Base-by-base conservation (phyloP, 768 basidiomycete genomes). In the Phaffia australis region DNA sequence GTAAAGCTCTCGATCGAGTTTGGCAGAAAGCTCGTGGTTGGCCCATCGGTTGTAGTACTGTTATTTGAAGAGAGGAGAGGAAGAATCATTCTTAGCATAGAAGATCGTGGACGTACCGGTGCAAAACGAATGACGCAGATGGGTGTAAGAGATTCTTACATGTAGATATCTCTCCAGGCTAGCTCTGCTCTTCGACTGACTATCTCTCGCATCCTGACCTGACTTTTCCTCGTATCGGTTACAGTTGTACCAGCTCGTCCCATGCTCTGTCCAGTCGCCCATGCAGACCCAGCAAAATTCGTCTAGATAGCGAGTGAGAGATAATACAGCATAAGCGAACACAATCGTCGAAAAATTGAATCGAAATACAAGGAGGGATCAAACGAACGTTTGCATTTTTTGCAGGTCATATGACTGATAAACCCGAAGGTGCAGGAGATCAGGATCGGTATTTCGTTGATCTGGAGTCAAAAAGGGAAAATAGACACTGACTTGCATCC, bases 11-110 rank as follows among this genome's bases (percentile, higher is more conserved):
- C 88, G 76, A 21, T 94, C 92, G 60, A 99, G 85, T 78, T 92
- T 93, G 60, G 93, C 91, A n/a, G 93, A 95, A 75, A 95, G 93
- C 74, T 99, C 95, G 78, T 99, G 95, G 77, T 99, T 99, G 9
- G 95, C 89, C 89, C 90, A 99, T 50, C 95, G 89, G 76, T 95
- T 98, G 80, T 97, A 99, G 79, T 98, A 99, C 91, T 95, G 70
- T 16, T 4, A 49, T n/a, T 46, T n/a, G 9, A 29, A 11, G 25
- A 50, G 32, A 15, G 19, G 6, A 35, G 60, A 42, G 23, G 30
- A 47, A 42, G 25, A 49, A 21, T 47, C 46, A 52, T 46, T 56
- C 19, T n/a, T 18, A 64, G 42, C 23, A 61, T 14, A 48, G 18
- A 32, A 55, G 50, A 29, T 11, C 15, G 9, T 35, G 25, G 27